Percentiles rank a stretch among this genome's conserved stretches.
phyloP scores from a whole-genome alignment of 805 yeast species.

The Yarrowia keelungensis region DNA sequence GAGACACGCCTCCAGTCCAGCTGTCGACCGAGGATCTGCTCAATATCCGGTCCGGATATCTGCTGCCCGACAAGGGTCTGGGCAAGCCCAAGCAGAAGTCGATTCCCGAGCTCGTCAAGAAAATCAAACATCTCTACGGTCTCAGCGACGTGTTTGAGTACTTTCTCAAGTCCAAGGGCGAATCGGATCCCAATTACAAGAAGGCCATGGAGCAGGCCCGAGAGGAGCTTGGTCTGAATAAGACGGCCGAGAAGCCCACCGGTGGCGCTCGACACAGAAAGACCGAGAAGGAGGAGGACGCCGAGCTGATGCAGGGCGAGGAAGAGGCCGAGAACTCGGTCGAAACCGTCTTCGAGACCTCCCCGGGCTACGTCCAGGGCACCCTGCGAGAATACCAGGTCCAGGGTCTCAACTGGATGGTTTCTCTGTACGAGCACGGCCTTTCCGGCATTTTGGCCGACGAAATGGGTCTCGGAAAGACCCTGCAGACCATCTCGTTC shows the following conservation, averaged over 20 bases:
- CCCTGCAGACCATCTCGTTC: slow-evolving; percentile 92
- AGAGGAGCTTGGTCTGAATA: slow-evolving; percentile 42
- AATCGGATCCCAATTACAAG: slow-evolving; percentile 66
- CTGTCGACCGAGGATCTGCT: slow-evolving; percentile 37
- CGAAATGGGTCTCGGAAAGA: slow-evolving; percentile 98
- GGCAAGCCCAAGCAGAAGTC: slow-evolving; percentile 35
- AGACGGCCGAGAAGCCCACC: slow-evolving; percentile 50
- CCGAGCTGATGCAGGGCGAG: slow-evolving; percentile 77
- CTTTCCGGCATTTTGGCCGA: slow-evolving; percentile 94
- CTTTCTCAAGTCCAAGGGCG: slow-evolving; percentile 80
- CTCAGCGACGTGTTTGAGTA: slow-evolving; percentile 85
- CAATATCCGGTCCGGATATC: slow-evolving; percentile 25
- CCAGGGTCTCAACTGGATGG: slow-evolving; percentile 95
- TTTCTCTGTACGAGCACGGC: slow-evolving; percentile 81
- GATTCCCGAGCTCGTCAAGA: slow-evolving; percentile 51
- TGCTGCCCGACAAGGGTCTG: slow-evolving; percentile 35
- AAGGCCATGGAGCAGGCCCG: slow-evolving; percentile 43
- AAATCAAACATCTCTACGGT: slow-evolving; percentile 80
- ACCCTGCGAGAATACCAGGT: slow-evolving; percentile 86
- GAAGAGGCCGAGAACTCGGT: slow-evolving; percentile 62
- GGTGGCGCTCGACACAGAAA: slow-evolving; percentile 42
- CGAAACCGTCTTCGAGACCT: slow-evolving; percentile 75
- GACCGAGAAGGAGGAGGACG: slow-evolving; percentile 77
- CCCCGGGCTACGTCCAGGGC: slow-evolving; percentile 80
- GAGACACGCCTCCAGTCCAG: slow-evolving; percentile 38